A percentile compares a stretch with the other conserved stretches of the same genome.
These are phyloP conservation scores for Cladophialophora yegresii DNA, from an alignment of 2,329 filamentous ascomycete genomes.

Conservation along the genomic window DNA sequence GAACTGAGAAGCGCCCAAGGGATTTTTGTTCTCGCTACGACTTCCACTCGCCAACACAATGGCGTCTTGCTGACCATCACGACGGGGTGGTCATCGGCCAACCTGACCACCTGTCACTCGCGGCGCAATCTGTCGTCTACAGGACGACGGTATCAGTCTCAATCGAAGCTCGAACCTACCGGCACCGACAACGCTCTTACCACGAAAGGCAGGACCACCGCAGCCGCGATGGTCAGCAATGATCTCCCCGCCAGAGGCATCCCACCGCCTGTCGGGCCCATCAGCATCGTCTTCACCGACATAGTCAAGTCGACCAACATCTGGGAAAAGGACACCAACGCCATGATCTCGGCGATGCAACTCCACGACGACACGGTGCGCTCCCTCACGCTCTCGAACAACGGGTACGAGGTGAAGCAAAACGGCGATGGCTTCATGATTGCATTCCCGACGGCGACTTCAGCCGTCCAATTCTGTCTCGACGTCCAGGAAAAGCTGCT, in stretches of 20 bases:
- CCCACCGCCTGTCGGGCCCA: slow-evolving; percentile 21
- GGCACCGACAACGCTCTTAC: background rate
- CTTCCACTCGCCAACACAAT: background rate
- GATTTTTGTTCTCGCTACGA: slow-evolving; percentile 3
- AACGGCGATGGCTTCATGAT: slow-evolving; percentile 38
- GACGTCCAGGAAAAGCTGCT: slow-evolving; percentile 33
- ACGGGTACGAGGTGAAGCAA: slow-evolving; percentile 36
- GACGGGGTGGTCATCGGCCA: background rate
- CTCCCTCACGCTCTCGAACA: slow-evolving; percentile 23
- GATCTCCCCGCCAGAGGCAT: background rate
- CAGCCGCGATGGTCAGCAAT: background rate
- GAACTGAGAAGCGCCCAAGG: slow-evolving; percentile 13
- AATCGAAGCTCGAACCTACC: background rate
- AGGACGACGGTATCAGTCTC: background rate
- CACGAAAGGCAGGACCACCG: background rate
- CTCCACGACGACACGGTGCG: slow-evolving; percentile 33
- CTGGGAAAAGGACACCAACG: slow-evolving; percentile 31
- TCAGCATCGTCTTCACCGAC: slow-evolving; percentile 36
- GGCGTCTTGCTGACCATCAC: slow-evolving; percentile 1
- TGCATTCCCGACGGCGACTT: slow-evolving; percentile 29
- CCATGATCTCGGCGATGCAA: slow-evolving; percentile 33
- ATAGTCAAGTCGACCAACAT: slow-evolving; percentile 35
- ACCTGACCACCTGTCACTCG: background rate
- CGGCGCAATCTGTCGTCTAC: background rate
- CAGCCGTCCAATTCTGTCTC: slow-evolving; percentile 34